A percentile compares a stretch with the other conserved stretches of the same genome.
These are phyloP conservation scores for Brassica napus DNA, from an alignment of 345 rosid species.

Conservation along the genomic window Da-Ae NC_063447.1:9602001-9602500, in stretches of 20 bases:
- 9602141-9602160: conserved; percentile 1
- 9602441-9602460: conserved; percentile 83
- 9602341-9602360: conserved; percentile 75
- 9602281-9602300: not conserved
- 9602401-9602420: conserved; percentile 63
- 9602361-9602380: conserved; percentile 76
- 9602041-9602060: not conserved
- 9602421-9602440: conserved; percentile 90
- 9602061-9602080: conserved; percentile 7
- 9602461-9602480: conserved; percentile 53
- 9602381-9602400: conserved; percentile 78
- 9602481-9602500: conserved; percentile 62
- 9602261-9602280: not conserved
- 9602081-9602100: not conserved
- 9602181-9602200: not conserved
- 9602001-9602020: conserved; percentile 59
- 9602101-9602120: conserved; percentile 28
- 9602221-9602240: not conserved
- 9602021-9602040: conserved; percentile 49
- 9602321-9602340: conserved; percentile 30
- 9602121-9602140: conserved; percentile 18
- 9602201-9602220: not conserved
- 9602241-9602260: not conserved
- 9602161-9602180: not conserved
- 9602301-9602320: conserved; percentile 14